Percentiles rank a stretch among this genome's conserved stretches.
These are phyloP conservation scores for Globisporangium spinosum DNA, from an alignment of 352 stramenopile species.

Conservation along the genomic window DNA sequence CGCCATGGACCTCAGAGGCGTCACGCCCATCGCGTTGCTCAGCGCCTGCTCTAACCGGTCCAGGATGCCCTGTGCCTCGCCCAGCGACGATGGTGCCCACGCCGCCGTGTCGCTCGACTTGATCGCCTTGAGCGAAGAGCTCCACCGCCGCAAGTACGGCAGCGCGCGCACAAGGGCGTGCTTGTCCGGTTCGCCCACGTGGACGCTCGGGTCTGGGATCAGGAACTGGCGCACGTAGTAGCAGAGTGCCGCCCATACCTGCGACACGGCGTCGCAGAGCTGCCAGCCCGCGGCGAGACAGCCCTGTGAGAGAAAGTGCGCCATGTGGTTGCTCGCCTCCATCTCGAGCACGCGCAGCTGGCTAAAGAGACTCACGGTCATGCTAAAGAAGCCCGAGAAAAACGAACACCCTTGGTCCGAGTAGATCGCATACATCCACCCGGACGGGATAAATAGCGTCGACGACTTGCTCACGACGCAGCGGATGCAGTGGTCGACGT, in stretches of 20 bases:
- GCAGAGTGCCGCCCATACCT: slow-evolving; percentile 56
- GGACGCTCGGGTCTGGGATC: slow-evolving; percentile 29
- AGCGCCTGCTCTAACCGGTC: slow-evolving; percentile 56
- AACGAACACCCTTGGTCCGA: slow-evolving; percentile 42
- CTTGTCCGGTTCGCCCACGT: slow-evolving; percentile 44
- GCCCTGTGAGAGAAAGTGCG: slow-evolving; percentile 28
- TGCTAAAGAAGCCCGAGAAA: slow-evolving; percentile 58
- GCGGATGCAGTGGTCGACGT: slow-evolving; percentile 72
- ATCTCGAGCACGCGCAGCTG: slow-evolving; percentile 50
- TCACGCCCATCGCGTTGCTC: slow-evolving; percentile 13
- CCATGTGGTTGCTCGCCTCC: slow-evolving; percentile 32
- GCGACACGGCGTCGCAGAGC: slow-evolving; percentile 32
- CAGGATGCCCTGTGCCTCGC: slow-evolving; percentile 52
- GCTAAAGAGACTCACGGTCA: slow-evolving; percentile 41
- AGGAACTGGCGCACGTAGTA: slow-evolving; percentile 59
- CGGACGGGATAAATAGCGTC: slow-evolving; percentile 57
- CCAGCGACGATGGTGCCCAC: slow-evolving; percentile 47
- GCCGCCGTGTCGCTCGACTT: slow-evolving; percentile 31
- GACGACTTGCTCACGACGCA: slow-evolving; percentile 43
- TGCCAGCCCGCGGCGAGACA: slow-evolving; percentile 36
- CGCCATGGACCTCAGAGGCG: slow-evolving; percentile 7
- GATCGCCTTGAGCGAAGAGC: slow-evolving; percentile 29
- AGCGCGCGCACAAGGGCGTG: slow-evolving; percentile 45
- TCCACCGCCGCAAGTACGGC: slow-evolving; percentile 55
- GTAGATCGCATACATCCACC: slow-evolving; percentile 75